These are phyloP conservation scores for Musa beccarii DNA, from an alignment of 176 grass and related monocot species.

Conservation along the genomic window DNA sequence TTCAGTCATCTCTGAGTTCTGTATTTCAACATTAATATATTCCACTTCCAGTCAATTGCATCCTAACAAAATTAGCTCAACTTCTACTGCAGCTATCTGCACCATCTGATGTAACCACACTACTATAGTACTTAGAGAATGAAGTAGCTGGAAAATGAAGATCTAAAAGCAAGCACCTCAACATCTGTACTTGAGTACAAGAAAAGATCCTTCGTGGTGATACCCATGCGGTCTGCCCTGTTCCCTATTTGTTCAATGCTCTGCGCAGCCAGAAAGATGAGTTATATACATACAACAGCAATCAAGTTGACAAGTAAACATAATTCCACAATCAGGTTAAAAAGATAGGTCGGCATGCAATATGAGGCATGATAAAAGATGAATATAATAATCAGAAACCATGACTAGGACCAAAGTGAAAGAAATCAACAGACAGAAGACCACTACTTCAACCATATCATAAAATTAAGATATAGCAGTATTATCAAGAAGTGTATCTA, in stretches of 20 bases:
- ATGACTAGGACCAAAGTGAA: constrained; percentile 1
- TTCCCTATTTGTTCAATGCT: constrained; percentile 93
- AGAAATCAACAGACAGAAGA: neutral
- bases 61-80: neutral
- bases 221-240: constrained; percentile 77
- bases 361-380: neutral
- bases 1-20: neutral
- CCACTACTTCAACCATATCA: too few species aligned
- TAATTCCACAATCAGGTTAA: neutral
- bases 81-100: neutral
- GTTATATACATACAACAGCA: neutral
- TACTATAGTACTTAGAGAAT: neutral
- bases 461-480: too few species aligned
- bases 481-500: too few species aligned
- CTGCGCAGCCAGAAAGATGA: constrained; percentile 31
- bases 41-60: neutral
- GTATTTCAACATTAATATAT: neutral
- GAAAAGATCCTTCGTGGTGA: constrained; percentile 64
- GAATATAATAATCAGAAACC: constrained; percentile 5
- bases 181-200: constrained; percentile 89
- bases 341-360: neutral
- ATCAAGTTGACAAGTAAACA: neutral
- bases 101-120: neutral
- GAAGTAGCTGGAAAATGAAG: neutral
- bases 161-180: constrained; percentile 46